A percentile compares a stretch with the other conserved stretches of the same genome.
Evolutionary conservation across 176 grass and related monocot genomes (phyloP).

Genomic region (Paspalum vaginatum): DNA sequence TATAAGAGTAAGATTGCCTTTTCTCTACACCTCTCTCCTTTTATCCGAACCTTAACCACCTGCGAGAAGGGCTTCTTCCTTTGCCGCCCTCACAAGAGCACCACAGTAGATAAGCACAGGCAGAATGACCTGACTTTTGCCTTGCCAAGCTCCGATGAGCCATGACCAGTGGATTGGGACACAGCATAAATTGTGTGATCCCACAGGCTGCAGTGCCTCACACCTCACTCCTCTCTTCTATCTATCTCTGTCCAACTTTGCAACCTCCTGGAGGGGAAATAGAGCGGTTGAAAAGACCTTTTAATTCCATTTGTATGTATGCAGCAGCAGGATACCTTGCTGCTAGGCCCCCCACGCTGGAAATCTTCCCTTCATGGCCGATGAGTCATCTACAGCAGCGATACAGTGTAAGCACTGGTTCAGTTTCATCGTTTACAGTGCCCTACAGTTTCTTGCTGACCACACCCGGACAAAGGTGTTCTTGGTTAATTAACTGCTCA

Average conservation of each 20-base stretch:
- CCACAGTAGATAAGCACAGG: constrained; percentile 46
- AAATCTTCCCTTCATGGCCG: constrained; percentile 94
- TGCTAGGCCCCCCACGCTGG: constrained; percentile 65
- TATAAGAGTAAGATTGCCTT: constrained; percentile 48
- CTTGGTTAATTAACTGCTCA: constrained; percentile 56
- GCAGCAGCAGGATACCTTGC: constrained; percentile 62
- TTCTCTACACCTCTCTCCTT: constrained; percentile 40
- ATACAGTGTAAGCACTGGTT: constrained; percentile 66
- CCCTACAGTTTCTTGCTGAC: constrained; percentile 51
- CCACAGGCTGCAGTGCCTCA: constrained; percentile 14
- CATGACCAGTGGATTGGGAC: constrained; percentile 38
- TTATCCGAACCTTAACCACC: constrained; percentile 47
- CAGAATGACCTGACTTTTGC: constrained; percentile 51
- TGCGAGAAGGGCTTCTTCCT: constrained; percentile 46
- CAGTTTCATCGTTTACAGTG: constrained; percentile 40
- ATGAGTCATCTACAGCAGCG: constrained; percentile 67
- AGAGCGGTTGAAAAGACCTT: constrained; percentile 46
- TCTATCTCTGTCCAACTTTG: constrained; percentile 40
- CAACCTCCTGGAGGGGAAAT: constrained; percentile 20
- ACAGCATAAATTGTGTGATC: constrained; percentile 74
- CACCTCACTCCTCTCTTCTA: constrained; percentile 13
- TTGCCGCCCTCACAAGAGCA: constrained; percentile 40
- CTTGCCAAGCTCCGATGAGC: constrained; percentile 39
- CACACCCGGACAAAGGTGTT: constrained; percentile 44
- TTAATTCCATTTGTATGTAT: constrained; percentile 61